These are phyloP conservation scores for Sparassis latifolia DNA, from an alignment of 1,284 basidiomycete species.

Conservation along the genomic window DNA sequence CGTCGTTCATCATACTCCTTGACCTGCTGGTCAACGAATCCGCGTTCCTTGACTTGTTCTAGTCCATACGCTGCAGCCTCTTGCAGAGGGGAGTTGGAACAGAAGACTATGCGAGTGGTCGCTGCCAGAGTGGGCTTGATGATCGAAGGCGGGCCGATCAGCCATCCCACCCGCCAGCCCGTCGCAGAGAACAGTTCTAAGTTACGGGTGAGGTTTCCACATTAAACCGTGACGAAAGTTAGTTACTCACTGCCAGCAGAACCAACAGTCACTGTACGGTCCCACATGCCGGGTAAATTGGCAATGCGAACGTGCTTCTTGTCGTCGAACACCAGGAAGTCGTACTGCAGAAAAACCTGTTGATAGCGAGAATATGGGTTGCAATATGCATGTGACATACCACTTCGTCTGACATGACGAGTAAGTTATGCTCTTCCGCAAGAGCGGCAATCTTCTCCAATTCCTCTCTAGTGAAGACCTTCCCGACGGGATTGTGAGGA, in stretches of 20 bases:
- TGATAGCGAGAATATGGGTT: neutral
- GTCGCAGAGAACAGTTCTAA: slow-evolving; percentile 95
- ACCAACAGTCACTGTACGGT: slow-evolving; percentile 80
- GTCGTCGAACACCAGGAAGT: slow-evolving; percentile 86
- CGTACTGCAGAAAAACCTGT: slow-evolving; percentile 57
- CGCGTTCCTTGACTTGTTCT: slow-evolving; percentile 63
- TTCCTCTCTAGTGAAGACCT: slow-evolving; percentile 86
- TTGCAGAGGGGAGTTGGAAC: slow-evolving; percentile 86
- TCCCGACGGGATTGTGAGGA: slow-evolving; percentile 94
- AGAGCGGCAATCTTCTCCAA: slow-evolving; percentile 80
- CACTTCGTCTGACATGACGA: slow-evolving; percentile 96
- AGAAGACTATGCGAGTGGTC: slow-evolving; percentile 92
- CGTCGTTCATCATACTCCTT: slow-evolving; percentile 82
- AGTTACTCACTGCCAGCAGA: slow-evolving; percentile 66
- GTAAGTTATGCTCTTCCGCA: slow-evolving; percentile 87
- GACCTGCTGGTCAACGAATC: slow-evolving; percentile 79
- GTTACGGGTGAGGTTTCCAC: neutral
- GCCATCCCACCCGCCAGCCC: slow-evolving; percentile 97
- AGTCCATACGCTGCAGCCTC: slow-evolving; percentile 88
- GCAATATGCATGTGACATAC: slow-evolving; percentile 39
- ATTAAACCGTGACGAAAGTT: neutral
- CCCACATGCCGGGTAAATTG: slow-evolving; percentile 96
- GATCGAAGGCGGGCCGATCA: slow-evolving; percentile 82
- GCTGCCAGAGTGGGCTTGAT: slow-evolving; percentile 86
- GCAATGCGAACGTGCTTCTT: slow-evolving; percentile 91